Evolutionary conservation across 805 yeast genomes (phyloP).

Genomic region (Candida incommunis): DNA sequence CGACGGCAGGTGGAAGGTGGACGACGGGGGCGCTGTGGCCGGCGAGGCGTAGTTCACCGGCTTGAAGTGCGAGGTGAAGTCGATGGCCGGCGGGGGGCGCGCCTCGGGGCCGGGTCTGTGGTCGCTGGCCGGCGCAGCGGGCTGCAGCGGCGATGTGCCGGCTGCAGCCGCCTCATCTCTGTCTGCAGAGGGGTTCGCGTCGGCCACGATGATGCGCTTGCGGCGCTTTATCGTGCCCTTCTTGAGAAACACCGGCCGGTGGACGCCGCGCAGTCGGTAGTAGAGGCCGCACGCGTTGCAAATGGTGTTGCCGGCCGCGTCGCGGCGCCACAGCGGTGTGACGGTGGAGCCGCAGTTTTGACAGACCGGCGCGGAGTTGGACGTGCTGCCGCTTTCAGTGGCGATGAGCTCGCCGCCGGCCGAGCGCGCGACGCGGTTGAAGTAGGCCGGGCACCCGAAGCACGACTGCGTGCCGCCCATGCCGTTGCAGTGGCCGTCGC

Average conservation of each 20-base stretch:
- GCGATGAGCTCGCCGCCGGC: constrained; percentile 3
- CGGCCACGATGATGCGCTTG: constrained; percentile 17
- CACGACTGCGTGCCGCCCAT: constrained; percentile 77
- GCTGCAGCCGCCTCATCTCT: neutral
- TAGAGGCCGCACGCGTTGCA: constrained; percentile 82
- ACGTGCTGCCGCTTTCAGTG: constrained; percentile 5
- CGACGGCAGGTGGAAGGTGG: no score
- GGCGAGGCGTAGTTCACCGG: neutral
- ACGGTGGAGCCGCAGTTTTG: constrained; percentile 74
- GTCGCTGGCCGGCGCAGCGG: neutral
- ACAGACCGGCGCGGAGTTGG: constrained; percentile 24
- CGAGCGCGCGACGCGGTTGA: constrained; percentile 35
- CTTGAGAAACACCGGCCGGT: constrained; percentile 66
- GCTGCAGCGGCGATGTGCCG: neutral
- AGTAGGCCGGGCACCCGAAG: constrained; percentile 70
- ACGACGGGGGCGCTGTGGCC: neutral
- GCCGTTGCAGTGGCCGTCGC: constrained; percentile 74
- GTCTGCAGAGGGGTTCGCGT: neutral
- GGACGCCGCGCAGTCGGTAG: constrained; percentile 58
- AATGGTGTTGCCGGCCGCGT: constrained; percentile 66
- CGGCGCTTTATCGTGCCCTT: constrained; percentile 62
- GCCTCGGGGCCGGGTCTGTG: neutral
- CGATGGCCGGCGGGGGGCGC: neutral
- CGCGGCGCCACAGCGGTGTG: constrained; percentile 80
- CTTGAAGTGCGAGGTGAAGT: neutral